phyloP scores from a whole-genome alignment of 2,329 filamentous ascomycete species.

The Pleoardoris graminearum region DNA sequence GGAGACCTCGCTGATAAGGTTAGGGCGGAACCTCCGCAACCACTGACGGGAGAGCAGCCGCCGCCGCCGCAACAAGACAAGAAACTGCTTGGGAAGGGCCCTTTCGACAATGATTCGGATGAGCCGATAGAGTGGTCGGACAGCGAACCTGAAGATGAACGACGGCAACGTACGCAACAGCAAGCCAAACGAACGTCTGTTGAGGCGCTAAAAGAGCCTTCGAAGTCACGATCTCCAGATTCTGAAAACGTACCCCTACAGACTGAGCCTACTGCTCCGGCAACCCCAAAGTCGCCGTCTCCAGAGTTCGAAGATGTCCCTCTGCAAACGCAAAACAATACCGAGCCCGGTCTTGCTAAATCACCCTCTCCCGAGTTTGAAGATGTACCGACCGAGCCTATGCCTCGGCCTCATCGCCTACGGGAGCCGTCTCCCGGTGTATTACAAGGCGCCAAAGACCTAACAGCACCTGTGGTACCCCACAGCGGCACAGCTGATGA shows the following conservation, averaged over 20 bases:
- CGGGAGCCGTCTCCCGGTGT: constrained; percentile 28
- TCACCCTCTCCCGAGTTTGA: constrained; percentile 57
- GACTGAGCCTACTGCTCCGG: constrained; percentile 4
- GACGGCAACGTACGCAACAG: constrained; percentile 3
- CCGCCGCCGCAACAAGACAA: constrained; percentile 27
- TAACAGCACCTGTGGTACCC: constrained; percentile 35
- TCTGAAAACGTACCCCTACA: constrained; percentile 55
- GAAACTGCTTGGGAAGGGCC: constrained; percentile 19
- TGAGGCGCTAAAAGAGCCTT: constrained; percentile 33
- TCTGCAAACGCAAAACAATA: constrained; percentile 17
- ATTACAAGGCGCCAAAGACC: constrained; percentile 33
- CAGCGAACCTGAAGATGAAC: constrained; percentile 49
- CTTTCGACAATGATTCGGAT: constrained; percentile 39
- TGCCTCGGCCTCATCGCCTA: constrained; percentile 11
- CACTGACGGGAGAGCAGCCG: constrained; percentile 22
- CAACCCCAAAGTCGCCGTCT: constrained; percentile 46
- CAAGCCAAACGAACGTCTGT: constrained; percentile 1
- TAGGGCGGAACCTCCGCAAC: constrained; percentile 47
- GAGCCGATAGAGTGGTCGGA: constrained; percentile 57
- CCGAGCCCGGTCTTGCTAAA: constrained; percentile 25
- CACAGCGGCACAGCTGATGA: constrained; percentile 39
- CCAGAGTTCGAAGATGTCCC: constrained; percentile 56
- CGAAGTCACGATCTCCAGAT: constrained; percentile 52
- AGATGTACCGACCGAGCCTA: constrained; percentile 47
- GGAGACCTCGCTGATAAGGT: constrained; percentile 51